Conservation (phyloP, 306 rosid genomes). For the Casuarina equisetifolia region DNA sequence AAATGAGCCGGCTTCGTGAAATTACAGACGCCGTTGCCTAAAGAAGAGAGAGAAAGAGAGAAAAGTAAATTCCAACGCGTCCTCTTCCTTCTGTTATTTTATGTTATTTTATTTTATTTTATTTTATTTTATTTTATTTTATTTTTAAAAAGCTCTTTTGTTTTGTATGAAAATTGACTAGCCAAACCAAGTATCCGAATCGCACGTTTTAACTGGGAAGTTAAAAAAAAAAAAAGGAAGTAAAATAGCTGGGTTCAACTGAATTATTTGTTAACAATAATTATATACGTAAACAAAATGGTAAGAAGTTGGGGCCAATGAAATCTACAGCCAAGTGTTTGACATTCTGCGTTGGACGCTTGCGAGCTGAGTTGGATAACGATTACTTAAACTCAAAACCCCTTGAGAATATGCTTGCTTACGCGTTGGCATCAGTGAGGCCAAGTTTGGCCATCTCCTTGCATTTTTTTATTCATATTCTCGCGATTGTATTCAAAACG, state of each 20-base stretch:
- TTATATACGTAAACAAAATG: not conserved
- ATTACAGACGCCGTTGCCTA: not conserved
- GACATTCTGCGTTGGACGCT: not conserved
- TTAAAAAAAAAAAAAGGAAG: not conserved
- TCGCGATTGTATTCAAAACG: not conserved
- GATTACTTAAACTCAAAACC: not conserved
- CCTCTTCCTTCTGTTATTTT: too few species aligned
- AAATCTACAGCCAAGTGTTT: not conserved
- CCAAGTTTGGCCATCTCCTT: not conserved
- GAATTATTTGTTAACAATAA: not conserved
- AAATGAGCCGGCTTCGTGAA: conserved; percentile 18
- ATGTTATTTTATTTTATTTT: too few species aligned
- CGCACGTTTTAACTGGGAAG: not conserved
- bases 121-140: too few species aligned
- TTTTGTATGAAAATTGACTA: not conserved
- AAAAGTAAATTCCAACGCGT: not conserved
- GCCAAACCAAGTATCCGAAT: not conserved
- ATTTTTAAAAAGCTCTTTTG: too few species aligned
- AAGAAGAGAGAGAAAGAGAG: not conserved
- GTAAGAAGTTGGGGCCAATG: not conserved
- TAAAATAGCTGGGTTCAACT: not conserved
- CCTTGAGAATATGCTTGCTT: not conserved
- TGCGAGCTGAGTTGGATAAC: not conserved
- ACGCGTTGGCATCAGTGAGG: not conserved
- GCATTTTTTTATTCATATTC: not conserved